A percentile compares a stretch with the other conserved stretches of the same genome.
phyloP scores from a whole-genome alignment of 495 filamentous ascomycete genomes.

The Talaromyces wortmannii region DNA sequence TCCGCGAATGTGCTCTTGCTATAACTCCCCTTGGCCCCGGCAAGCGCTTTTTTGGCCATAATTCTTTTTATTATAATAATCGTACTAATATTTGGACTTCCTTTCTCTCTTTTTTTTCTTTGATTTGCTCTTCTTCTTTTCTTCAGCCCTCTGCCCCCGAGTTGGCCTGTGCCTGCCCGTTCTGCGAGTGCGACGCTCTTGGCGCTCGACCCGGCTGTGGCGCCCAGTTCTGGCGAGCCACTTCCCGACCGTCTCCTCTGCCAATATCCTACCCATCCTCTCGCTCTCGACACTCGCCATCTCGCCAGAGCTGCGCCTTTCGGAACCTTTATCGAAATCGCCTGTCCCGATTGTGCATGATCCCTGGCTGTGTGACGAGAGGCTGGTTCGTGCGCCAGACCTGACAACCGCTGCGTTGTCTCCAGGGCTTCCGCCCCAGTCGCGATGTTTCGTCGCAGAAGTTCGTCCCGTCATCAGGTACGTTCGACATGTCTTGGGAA shows the following conservation, averaged over 20 bases:
- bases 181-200: not conserved
- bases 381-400: not conserved
- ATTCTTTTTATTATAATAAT: too few species aligned
- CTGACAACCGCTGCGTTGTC: not conserved
- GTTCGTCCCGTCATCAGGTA: constrained; percentile 49
- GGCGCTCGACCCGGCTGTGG: not conserved
- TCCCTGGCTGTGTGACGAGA: not conserved
- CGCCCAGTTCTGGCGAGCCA: not conserved
- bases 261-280: not conserved
- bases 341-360: too few species aligned
- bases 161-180: not conserved
- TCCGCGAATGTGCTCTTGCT: too few species aligned
- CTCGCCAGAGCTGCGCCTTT: not conserved
- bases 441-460: constrained; percentile 48
- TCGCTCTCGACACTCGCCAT: not conserved
- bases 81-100: too few species aligned
- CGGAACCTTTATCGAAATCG: too few species aligned
- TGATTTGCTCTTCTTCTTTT: not conserved
- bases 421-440: not conserved
- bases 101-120: too few species aligned
- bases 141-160: not conserved
- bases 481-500: constrained; percentile 8
- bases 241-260: not conserved
- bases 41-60: too few species aligned
- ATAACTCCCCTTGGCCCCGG: too few species aligned